Evolutionary conservation across 169 alveolate genomes (phyloP), one percentile per base, ranked within the genome.

Genomic region (Cyclospora cayetanensis): DNA sequence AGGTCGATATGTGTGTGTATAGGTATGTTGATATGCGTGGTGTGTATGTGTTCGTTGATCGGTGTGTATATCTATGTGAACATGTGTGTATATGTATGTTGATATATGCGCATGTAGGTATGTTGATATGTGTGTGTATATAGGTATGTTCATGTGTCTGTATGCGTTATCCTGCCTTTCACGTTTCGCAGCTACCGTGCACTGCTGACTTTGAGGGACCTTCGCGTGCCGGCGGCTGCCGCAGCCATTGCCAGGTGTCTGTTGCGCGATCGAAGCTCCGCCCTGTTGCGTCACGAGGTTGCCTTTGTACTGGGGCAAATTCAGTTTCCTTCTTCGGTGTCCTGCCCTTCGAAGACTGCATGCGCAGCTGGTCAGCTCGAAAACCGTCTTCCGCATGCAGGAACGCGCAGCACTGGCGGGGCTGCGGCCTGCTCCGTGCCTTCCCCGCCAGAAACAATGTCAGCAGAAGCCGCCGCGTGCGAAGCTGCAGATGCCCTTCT

Each of bases 291-390:
- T 63, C 99, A 97, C 90, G 99, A 97, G 93, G 94, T 97, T 68
- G 99, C 99, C 43, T 97, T 97, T 93, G 99, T 97, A 39, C 89
- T 97, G 66, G 99, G 99, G 20, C 99, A 97, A 83, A 93, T 96
- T 39, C 85, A 18, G 63, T 27, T 39, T 27, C 53, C 35, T 9
- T 20, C 76, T 1, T 27, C 76, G 20, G 76, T 18, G 76, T n/a
- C 60, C 60, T 50, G 25, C 18, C 60, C 60, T 50, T 50, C 60
- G 25, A 9, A 9, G 25, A 50, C 60, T 50, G 9, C 60, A 50
- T 9, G 60, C 60, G 60, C 60, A 18, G 18, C 60, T 50, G 60
- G 25, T 50, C 25, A 9, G 9, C 25, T 18, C 18, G 60, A 11
- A 11, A 18, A 50, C 25, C 25, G 25, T 50, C 25, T 50, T 50